A percentile compares a stretch with the other conserved stretches of the same genome.
phyloP scores from a whole-genome alignment of 768 basidiomycete genomes.

The Jaapia argillacea region DNA sequence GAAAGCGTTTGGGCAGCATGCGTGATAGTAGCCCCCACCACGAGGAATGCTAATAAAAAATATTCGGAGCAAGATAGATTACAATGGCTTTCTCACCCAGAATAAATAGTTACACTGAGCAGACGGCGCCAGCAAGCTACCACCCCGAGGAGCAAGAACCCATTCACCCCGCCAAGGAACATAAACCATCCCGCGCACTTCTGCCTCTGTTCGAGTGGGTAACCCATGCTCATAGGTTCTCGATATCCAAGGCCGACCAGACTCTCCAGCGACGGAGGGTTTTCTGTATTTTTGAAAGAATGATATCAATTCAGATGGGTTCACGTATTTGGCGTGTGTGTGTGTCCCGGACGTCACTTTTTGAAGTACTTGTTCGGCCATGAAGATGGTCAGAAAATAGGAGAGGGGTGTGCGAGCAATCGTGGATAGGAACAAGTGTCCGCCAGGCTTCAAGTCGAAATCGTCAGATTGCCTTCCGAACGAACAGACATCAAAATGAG shows the following conservation, averaged over 20 bases:
- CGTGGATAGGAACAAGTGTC: constrained; percentile 92
- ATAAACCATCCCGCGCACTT: constrained; percentile 73
- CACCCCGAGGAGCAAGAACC: constrained; percentile 53
- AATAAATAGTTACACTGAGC: constrained; percentile 73
- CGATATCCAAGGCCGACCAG: constrained; percentile 46
- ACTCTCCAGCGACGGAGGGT: neutral
- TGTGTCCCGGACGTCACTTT: constrained; percentile 86
- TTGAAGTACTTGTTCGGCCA: constrained; percentile 76
- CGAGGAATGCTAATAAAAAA: too few relatives aligned
- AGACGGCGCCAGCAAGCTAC: constrained; percentile 22
- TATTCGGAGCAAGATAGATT: too few relatives aligned
- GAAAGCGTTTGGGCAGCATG: too few relatives aligned
- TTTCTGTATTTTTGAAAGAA: constrained; percentile 61
- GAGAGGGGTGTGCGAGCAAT: constrained; percentile 78
- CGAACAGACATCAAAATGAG: neutral
- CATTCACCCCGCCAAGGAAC: constrained; percentile 62
- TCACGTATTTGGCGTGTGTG: constrained; percentile 83
- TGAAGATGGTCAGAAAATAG: constrained; percentile 58
- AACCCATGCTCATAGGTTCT: constrained; percentile 32
- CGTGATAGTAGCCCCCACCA: too few relatives aligned
- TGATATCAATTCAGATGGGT: constrained; percentile 71
- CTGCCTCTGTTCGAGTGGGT: constrained; percentile 59
- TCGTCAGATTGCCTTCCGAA: too few relatives aligned
- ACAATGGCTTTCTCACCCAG: constrained; percentile 85
- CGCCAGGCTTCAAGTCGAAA: constrained; percentile 97